Conservation (phyloP, 495 filamentous ascomycete species). For the Talaromyces adpressus region DNA sequence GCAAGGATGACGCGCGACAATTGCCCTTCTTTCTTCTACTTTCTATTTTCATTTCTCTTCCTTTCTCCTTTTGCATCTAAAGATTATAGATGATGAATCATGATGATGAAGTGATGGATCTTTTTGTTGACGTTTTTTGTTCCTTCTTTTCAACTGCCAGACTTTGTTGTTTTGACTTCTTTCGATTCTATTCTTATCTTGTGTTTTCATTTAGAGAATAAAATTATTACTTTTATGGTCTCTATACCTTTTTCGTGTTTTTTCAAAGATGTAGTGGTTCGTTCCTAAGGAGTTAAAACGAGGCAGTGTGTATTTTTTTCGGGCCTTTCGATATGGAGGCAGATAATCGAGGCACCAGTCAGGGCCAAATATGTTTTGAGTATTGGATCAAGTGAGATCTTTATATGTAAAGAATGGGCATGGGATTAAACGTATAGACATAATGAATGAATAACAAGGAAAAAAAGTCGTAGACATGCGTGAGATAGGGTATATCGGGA, state of each 20-base stretch:
- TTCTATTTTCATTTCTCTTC: conserved; percentile 5
- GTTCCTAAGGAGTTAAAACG: no score
- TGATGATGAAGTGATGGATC: conserved; percentile 4
- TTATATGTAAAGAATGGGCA: no score
- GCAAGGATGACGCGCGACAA: no score
- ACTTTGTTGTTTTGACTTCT: neutral
- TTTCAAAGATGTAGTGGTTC: no score
- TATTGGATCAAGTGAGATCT: no score
- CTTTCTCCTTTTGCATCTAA: conserved; percentile 3
- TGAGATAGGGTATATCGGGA: neutral
- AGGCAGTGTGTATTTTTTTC: no score
- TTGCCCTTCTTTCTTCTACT: conserved; percentile 3
- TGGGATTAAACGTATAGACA: neutral
- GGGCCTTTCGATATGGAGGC: no score
- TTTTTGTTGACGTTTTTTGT: conserved; percentile 2
- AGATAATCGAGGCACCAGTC: no score
- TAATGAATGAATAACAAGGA: no score
- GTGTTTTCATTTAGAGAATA: conserved; percentile 4
- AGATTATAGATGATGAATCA: conserved; percentile 5
- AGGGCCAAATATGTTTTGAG: no score
- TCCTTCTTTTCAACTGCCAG: neutral
- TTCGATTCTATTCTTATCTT: conserved; percentile 5
- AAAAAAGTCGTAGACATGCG: neutral
- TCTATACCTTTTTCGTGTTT: no score
- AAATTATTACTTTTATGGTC: neutral